Evolutionary conservation across 192 early-diverging fungal genomes (phyloP).

Genomic region (Rhizophagus clarus): DNA sequence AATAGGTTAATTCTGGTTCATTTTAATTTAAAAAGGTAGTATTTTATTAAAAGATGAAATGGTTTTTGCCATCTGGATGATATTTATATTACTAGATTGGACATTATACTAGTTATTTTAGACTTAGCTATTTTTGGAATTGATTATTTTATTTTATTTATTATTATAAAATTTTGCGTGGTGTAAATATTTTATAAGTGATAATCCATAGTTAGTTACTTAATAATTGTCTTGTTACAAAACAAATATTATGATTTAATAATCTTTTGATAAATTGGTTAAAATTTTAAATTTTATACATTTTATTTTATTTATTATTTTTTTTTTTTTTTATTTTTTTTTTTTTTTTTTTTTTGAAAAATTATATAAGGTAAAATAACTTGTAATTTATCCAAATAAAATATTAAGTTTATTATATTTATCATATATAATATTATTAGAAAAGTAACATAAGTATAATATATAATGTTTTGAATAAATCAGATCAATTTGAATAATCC

Average conservation of each 20-base stretch:
- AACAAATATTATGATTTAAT: background rate
- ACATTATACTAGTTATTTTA: background rate
- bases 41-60: background rate
- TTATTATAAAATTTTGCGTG: background rate
- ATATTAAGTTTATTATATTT: too few relatives aligned
- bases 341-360: too few relatives aligned
- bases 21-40: background rate
- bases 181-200: background rate
- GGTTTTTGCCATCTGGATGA: background rate
- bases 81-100: background rate
- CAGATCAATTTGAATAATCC: too few relatives aligned
- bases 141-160: background rate
- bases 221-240: background rate
- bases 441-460: too few relatives aligned
- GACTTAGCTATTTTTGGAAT: background rate
- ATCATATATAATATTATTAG: too few relatives aligned
- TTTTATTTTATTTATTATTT: too few relatives aligned
- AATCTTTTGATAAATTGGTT: too few relatives aligned
- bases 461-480: too few relatives aligned
- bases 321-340: too few relatives aligned
- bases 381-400: too few relatives aligned
- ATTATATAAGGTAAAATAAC: too few relatives aligned
- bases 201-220: background rate
- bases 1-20: constrained; percentile 2
- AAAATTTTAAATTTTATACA: too few relatives aligned